Evolutionary conservation across 129 eudicot genomes (phyloP), one percentile per base, ranked within the genome.

Genomic region (Logfia minima): DNA sequence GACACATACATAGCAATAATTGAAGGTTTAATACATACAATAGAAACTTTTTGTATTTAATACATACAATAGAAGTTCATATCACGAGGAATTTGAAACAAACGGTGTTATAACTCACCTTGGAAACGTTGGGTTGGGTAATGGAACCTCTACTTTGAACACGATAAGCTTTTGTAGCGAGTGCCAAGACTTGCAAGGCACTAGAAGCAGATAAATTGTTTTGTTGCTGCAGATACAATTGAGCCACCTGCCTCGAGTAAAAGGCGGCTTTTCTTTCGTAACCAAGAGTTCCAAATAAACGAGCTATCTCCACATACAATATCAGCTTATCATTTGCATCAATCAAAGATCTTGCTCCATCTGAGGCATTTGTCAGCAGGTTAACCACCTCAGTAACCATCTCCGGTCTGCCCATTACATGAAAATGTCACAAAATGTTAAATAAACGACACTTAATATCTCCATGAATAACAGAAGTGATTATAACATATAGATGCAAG

Each of bases 181-280:
- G 85, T 68, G 98, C 96, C 82, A 94, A 77, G 55, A 94, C 96
- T 89, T 94, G 98, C 90, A 94, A 84, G 71, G 98, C 97, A 83
- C 98, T 94, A 69, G 86, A 87, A 81, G 98, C 98, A 81, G 98
- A 96, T 81, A 83, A 76, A 79, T 87, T 88, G 68, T 84, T 89
- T 76, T 91, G 97, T 71, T 89, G 97, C 84, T 91, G 97, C 84
- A 89, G 80, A 79, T 94, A 94, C 71, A 94, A 77, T 80, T 94
- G 96, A 81, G 98, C 98, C 59, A 94, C 98, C 85, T 87, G 98
- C 85, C 98, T 89, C 41, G 98, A 94, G 84, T 91, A 94, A 83
- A 94, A 94, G 17, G 97, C 98, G 72, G 98, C 92, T 87, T 94
- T 94, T 18, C 98, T 83, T 35, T 87, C 92, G 80, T 94, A 91